phyloP scores from a whole-genome alignment of 2,329 filamentous ascomycete genomes.

The Pseudogymnoascus sp. region DNA sequence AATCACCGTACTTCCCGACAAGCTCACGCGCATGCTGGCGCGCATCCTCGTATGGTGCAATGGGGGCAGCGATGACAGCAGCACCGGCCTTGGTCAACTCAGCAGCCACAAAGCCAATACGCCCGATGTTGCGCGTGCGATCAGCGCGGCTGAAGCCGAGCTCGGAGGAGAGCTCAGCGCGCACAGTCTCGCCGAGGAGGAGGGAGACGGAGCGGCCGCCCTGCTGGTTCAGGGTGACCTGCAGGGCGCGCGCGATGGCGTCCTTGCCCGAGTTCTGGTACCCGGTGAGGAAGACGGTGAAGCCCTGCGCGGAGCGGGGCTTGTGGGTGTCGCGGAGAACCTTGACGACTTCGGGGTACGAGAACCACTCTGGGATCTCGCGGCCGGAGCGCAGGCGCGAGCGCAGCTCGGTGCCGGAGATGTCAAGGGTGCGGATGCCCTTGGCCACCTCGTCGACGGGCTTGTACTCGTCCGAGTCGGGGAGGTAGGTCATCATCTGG shows the following conservation, averaged over 20 bases:
- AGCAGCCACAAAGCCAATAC: slow-evolving; percentile 91
- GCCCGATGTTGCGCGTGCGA: slow-evolving; percentile 87
- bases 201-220: slow-evolving; percentile 91
- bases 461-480: slow-evolving; percentile 92
- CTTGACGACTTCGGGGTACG: slow-evolving; percentile 95
- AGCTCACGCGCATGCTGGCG: slow-evolving; percentile 73
- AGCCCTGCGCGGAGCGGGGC: slow-evolving; percentile 82
- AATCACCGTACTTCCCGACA: slow-evolving; percentile 80
- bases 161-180: slow-evolving; percentile 85
- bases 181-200: slow-evolving; percentile 91
- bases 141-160: slow-evolving; percentile 92
- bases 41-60: slow-evolving; percentile 81
- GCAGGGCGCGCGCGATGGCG: slow-evolving; percentile 87
- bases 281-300: slow-evolving; percentile 96
- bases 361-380: slow-evolving; percentile 99
- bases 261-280: slow-evolving; percentile 98
- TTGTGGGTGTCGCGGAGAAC: slow-evolving; percentile 96
- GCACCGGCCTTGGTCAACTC: slow-evolving; percentile 90
- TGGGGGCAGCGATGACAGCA: slow-evolving; percentile 92
- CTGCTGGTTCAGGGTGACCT: slow-evolving; percentile 97
- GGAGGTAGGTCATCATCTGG: slow-evolving; percentile 99
- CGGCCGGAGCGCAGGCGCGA: slow-evolving; percentile 82
- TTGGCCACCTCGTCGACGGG: slow-evolving; percentile 83
- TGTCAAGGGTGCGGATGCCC: slow-evolving; percentile 79
- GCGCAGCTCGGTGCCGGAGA: slow-evolving; percentile 85